Conservation (phyloP, 225 moss, liverwort and hornwort genomes). For the Thuidium tamariscinum region DNA sequence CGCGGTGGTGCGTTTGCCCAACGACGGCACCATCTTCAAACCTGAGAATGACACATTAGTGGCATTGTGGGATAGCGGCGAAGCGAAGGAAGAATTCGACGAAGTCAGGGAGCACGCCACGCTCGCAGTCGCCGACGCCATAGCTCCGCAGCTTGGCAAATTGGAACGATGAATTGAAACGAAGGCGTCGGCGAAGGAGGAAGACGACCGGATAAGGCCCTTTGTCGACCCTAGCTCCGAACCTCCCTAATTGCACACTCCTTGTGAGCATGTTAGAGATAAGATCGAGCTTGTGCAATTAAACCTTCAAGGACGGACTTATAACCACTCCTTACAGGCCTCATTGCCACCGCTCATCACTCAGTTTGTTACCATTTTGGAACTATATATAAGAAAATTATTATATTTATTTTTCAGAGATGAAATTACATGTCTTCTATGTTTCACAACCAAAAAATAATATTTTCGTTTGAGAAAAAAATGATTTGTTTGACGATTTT, state of each 20-base stretch:
- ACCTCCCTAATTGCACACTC: not conserved
- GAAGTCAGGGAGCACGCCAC: slow-evolving; percentile 10
- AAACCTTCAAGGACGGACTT: too few species aligned
- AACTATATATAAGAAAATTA: too few species aligned
- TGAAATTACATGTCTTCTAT: too few species aligned
- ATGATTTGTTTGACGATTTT: too few species aligned
- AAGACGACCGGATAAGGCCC: not conserved
- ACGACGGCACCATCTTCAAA: not conserved
- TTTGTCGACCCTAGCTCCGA: not conserved
- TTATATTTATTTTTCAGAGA: too few species aligned
- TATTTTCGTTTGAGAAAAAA: too few species aligned
- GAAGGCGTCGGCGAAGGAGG: not conserved
- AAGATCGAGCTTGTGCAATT: not conserved
- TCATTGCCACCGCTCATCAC: too few species aligned
- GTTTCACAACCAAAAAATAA: too few species aligned
- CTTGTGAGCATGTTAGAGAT: not conserved
- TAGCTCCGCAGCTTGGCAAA: slow-evolving; percentile 8
- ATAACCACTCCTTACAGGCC: too few species aligned
- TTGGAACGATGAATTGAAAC: not conserved
- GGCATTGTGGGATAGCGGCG: not conserved
- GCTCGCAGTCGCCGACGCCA: slow-evolving; percentile 22
- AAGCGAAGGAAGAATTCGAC: not conserved
- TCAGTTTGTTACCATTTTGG: too few species aligned
- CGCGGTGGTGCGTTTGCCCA: not conserved
- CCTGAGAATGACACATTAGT: slow-evolving; percentile 10